A percentile compares a stretch with the other conserved stretches of the same genome.
These are phyloP conservation scores for Flaveria robusta DNA, from an alignment of 129 eudicot genomes.

Conservation along the genomic window DNA sequence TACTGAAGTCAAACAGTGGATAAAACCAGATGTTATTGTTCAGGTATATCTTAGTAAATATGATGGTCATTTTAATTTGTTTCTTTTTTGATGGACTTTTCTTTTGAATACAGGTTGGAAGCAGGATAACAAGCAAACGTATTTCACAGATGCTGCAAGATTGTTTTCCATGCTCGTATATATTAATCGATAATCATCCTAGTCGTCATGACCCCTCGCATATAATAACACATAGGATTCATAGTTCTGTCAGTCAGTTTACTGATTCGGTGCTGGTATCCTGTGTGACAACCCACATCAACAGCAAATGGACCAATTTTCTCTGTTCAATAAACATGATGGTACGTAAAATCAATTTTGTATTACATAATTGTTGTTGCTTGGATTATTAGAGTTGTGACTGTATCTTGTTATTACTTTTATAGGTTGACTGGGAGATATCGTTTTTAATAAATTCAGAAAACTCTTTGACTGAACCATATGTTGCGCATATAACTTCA, in stretches of 20 bases:
- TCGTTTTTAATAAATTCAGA: slow-evolving; percentile 63
- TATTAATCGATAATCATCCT: slow-evolving; percentile 79
- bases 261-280: slow-evolving; percentile 51
- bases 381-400: not conserved
- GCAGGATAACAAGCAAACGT: slow-evolving; percentile 85
- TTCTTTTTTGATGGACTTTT: slow-evolving; percentile 11
- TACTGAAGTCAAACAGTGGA: slow-evolving; percentile 55
- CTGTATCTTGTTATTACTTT: not conserved
- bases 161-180: slow-evolving; percentile 65
- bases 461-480: slow-evolving; percentile 81
- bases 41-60: slow-evolving; percentile 62
- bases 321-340: slow-evolving; percentile 53
- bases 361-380: not conserved
- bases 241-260: slow-evolving; percentile 55
- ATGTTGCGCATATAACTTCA: slow-evolving; percentile 56
- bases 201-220: slow-evolving; percentile 93
- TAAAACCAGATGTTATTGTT: slow-evolving; percentile 67
- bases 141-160: slow-evolving; percentile 71
- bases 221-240: slow-evolving; percentile 81
- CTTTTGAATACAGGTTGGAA: slow-evolving; percentile 66
- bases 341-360: slow-evolving; percentile 40
- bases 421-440: slow-evolving; percentile 76
- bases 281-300: slow-evolving; percentile 31
- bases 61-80: slow-evolving; percentile 14
- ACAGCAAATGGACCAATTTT: slow-evolving; percentile 50